Evolutionary conservation across 1,284 basidiomycete species (phyloP).

Genomic region (Athelia psychrophila): DNA sequence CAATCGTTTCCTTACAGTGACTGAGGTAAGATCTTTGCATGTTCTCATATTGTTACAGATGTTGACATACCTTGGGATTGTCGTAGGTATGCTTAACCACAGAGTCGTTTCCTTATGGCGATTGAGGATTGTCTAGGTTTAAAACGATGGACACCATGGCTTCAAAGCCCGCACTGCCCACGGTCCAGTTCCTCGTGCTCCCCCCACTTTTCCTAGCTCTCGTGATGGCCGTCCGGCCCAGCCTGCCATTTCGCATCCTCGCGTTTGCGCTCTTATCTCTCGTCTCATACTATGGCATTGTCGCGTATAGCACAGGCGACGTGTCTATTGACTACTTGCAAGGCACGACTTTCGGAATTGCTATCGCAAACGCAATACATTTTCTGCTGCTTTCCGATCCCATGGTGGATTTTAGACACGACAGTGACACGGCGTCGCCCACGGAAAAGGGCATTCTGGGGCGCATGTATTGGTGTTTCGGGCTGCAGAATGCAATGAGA

Average conservation of each 20-base stretch:
- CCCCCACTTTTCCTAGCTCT: background rate
- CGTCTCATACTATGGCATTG: background rate
- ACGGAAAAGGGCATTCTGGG: slow-evolving; percentile 3
- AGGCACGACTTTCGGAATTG: slow-evolving; percentile 7
- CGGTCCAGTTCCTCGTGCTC: background rate
- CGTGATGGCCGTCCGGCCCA: background rate
- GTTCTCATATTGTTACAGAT: too few relatives aligned
- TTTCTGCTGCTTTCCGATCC: slow-evolving; percentile 14
- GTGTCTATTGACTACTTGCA: slow-evolving; percentile 6
- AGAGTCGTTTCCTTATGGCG: too few relatives aligned
- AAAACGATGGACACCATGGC: too few relatives aligned
- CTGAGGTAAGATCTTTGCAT: too few relatives aligned
- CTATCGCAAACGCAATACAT: slow-evolving; percentile 13
- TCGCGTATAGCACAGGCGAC: slow-evolving; percentile 8
- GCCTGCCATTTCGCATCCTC: background rate
- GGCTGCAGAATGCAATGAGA: slow-evolving; percentile 9
- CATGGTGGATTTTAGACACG: slow-evolving; percentile 12
- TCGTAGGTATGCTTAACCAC: too few relatives aligned
- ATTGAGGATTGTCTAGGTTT: too few relatives aligned
- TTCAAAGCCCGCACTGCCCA: background rate
- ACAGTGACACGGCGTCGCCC: slow-evolving; percentile 8
- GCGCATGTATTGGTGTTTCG: slow-evolving; percentile 11
- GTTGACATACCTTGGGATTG: too few relatives aligned
- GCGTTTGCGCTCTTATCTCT: background rate
- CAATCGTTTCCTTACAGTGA: too few relatives aligned